These are phyloP conservation scores for Nepenthes mirabilis DNA, from an alignment of 148 eudicot genomes.

Conservation along the genomic window DNA sequence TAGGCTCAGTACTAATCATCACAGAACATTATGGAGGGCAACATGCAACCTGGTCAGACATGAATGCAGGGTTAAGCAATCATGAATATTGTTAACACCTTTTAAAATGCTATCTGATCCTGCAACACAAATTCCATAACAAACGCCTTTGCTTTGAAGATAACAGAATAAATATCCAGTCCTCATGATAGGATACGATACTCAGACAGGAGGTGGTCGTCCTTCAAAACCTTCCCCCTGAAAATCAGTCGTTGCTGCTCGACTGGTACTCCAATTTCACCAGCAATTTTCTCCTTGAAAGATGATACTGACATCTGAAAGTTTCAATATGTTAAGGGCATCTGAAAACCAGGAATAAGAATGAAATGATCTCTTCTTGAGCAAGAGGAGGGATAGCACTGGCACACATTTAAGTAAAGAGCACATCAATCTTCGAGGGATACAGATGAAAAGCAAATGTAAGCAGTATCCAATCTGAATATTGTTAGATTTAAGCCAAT, in stretches of 20 bases:
- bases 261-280: conserved; percentile 64
- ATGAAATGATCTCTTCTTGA: background rate
- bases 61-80: too few species aligned
- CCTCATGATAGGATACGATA: conserved; percentile 59
- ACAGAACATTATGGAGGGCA: too few species aligned
- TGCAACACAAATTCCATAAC: too few species aligned
- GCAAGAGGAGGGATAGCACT: background rate
- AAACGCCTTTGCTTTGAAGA: too few species aligned
- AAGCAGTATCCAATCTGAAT: too few species aligned
- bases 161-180: too few species aligned
- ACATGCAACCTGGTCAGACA: too few species aligned
- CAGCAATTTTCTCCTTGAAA: conserved; percentile 76
- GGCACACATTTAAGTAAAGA: background rate
- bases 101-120: background rate
- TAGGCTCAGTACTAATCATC: too few species aligned
- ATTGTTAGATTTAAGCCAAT: too few species aligned
- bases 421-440: background rate
- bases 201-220: conserved; percentile 65
- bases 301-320: conserved; percentile 58
- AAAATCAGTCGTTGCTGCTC: conserved; percentile 85
- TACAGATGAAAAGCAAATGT: background rate
- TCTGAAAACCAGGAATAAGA: background rate
- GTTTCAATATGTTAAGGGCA: conserved; percentile 1
- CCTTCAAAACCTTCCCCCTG: conserved; percentile 90
- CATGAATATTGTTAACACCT: background rate